Evolutionary conservation across 2,329 filamentous ascomycete species (phyloP).

Genomic region (Aureobasidium zeae): DNA sequence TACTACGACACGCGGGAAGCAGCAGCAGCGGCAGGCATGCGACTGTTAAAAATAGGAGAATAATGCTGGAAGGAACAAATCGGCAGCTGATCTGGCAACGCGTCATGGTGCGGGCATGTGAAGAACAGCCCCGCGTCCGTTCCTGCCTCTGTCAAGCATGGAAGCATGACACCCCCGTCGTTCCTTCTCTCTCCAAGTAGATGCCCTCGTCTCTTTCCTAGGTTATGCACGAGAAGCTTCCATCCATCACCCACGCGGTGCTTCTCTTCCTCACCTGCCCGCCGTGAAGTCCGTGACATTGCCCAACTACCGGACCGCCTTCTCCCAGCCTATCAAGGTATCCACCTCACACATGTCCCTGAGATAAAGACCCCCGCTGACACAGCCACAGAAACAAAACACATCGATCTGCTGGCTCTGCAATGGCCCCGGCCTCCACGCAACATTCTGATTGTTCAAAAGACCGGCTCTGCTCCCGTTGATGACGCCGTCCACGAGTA

Average conservation of each 20-base stretch:
- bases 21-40: neutral
- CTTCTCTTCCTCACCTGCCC: constrained; percentile 43
- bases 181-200: too few species aligned
- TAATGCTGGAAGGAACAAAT: neutral
- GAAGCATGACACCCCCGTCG: constrained; percentile 25
- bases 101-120: neutral
- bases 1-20: neutral
- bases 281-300: constrained; percentile 43
- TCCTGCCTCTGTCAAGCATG: constrained; percentile 19
- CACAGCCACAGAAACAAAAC: constrained; percentile 40
- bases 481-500: constrained; percentile 51
- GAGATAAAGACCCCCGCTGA: too few species aligned
- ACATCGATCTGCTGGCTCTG: constrained; percentile 54
- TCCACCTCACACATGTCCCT: constrained; percentile 18
- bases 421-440: constrained; percentile 60
- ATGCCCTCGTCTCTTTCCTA: too few species aligned
- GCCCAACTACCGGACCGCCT: constrained; percentile 46
- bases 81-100: neutral
- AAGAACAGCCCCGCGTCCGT: too few species aligned
- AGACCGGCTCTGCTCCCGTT: constrained; percentile 49
- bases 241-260: constrained; percentile 25
- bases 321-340: constrained; percentile 56
- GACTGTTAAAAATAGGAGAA: neutral
- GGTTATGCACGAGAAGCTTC: too few species aligned
- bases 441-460: constrained; percentile 61